Percentiles rank a stretch among this genome's conserved stretches.
phyloP scores from a whole-genome alignment of 192 early-diverging fungal species.

The Backusella circina region DNA sequence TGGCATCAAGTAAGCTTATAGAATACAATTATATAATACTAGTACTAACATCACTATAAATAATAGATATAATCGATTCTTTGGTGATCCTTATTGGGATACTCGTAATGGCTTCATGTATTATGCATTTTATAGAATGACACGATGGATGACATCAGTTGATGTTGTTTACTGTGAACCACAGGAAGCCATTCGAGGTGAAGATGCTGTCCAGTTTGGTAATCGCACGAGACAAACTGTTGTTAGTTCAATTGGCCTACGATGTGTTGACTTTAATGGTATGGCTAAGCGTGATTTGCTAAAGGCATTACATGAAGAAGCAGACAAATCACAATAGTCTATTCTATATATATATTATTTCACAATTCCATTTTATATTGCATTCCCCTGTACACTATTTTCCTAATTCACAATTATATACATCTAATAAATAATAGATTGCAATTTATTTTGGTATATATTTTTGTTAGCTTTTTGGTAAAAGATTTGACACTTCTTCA shows the following conservation, averaged over 20 bases:
- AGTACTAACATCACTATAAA: background rate
- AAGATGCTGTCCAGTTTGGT: conserved; percentile 8
- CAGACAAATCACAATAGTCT: background rate
- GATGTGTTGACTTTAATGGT: conserved; percentile 19
- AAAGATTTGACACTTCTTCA: conserved; percentile 49
- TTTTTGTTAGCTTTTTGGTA: conserved; percentile 18
- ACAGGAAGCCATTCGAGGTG: background rate
- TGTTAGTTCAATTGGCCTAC: background rate
- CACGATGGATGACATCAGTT: conserved; percentile 21
- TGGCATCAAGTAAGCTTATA: conserved; percentile 14
- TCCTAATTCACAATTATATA: too few species aligned
- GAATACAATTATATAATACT: background rate
- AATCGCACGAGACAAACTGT: conserved; percentile 8
- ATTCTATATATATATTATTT: background rate
- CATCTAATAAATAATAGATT: too few species aligned
- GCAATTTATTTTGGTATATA: background rate
- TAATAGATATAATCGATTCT: conserved; percentile 10
- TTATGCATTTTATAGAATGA: conserved; percentile 29
- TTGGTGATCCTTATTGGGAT: conserved; percentile 25
- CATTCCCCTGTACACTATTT: background rate
- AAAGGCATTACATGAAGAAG: background rate
- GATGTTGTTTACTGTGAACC: conserved; percentile 15
- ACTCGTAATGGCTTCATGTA: conserved; percentile 26
- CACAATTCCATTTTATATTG: background rate
- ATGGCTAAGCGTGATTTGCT: conserved; percentile 17